A percentile compares a stretch with the other conserved stretches of the same genome.
These are phyloP conservation scores for Tylopilus subfusipes DNA, from an alignment of 768 basidiomycete genomes.

Conservation along the genomic window DNA sequence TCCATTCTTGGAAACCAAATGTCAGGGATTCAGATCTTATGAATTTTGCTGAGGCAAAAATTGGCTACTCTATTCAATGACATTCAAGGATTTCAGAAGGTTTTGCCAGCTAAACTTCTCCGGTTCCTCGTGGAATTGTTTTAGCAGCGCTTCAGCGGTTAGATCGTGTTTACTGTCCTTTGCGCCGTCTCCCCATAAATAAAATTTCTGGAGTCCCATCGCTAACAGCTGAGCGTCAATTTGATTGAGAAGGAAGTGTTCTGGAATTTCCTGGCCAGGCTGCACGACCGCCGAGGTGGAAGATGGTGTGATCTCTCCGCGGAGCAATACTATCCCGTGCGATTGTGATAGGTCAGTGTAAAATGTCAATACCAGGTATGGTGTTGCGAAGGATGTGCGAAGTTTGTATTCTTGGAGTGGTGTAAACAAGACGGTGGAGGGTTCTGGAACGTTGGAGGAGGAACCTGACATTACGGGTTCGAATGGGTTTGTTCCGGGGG, in stretches of 20 bases:
- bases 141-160: slow-evolving; percentile 45
- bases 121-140: slow-evolving; percentile 74
- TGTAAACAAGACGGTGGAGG: slow-evolving; percentile 85
- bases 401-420: slow-evolving; percentile 92
- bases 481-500: slow-evolving; percentile 44
- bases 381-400: slow-evolving; percentile 80
- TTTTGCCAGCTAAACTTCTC: slow-evolving; percentile 80
- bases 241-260: slow-evolving; percentile 62
- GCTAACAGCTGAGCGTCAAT: slow-evolving; percentile 82
- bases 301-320: slow-evolving; percentile 86
- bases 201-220: slow-evolving; percentile 82
- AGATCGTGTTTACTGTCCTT: slow-evolving; percentile 5
- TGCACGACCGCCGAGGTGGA: slow-evolving; percentile 36
- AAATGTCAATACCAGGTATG: slow-evolving; percentile 85
- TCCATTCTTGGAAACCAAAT: background rate
- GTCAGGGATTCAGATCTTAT: background rate
- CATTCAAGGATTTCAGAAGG: slow-evolving; percentile 51
- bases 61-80: slow-evolving; percentile 9
- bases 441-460: slow-evolving; percentile 41
- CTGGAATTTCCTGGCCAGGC: slow-evolving; percentile 27
- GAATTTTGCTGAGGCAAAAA: background rate
- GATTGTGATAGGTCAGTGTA: slow-evolving; percentile 84
- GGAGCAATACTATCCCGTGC: slow-evolving; percentile 79
- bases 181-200: slow-evolving; percentile 52
- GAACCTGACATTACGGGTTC: slow-evolving; percentile 26